Evolutionary conservation across 768 basidiomycete species (phyloP).

Genomic region (Agrocybe pediades): DNA sequence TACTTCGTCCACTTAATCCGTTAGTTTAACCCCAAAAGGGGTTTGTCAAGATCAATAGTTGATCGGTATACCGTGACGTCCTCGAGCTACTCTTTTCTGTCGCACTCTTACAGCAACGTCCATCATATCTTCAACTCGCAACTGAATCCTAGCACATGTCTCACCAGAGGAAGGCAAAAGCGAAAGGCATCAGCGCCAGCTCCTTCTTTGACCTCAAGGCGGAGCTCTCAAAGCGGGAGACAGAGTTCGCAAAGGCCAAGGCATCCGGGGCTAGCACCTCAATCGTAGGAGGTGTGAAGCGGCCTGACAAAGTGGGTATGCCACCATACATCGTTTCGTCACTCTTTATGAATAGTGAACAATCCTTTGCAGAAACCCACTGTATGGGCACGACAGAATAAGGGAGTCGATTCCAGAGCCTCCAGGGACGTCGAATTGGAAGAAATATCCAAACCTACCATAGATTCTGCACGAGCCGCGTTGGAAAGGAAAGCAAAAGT

Average conservation of each 20-base stretch:
- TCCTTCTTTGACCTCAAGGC: constrained; percentile 87
- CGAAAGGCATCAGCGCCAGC: constrained; percentile 67
- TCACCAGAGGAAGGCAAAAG: constrained; percentile 61
- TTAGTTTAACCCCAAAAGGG: no score
- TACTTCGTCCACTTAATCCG: no score
- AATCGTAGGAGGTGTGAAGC: constrained; percentile 63
- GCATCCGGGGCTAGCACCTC: constrained; percentile 54
- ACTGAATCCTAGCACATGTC: constrained; percentile 35
- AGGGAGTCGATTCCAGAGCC: constrained; percentile 67
- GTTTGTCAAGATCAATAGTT: no score
- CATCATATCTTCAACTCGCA: not conserved
- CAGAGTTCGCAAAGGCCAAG: constrained; percentile 59
- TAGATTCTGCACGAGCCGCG: constrained; percentile 70
- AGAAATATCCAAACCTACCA: constrained; percentile 63
- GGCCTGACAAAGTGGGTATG: constrained; percentile 65
- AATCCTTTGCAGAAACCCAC: constrained; percentile 63
- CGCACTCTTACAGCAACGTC: not conserved
- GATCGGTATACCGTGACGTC: no score
- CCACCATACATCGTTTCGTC: not conserved
- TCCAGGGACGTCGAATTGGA: constrained; percentile 73
- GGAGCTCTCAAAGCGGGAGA: constrained; percentile 64
- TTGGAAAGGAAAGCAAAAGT: constrained; percentile 79
- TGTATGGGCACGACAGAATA: constrained; percentile 76
- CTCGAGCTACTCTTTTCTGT: no score
- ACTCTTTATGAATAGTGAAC: not conserved